Conservation (phyloP, 108 stramenopile species). For the Seminavis robusta region DNA sequence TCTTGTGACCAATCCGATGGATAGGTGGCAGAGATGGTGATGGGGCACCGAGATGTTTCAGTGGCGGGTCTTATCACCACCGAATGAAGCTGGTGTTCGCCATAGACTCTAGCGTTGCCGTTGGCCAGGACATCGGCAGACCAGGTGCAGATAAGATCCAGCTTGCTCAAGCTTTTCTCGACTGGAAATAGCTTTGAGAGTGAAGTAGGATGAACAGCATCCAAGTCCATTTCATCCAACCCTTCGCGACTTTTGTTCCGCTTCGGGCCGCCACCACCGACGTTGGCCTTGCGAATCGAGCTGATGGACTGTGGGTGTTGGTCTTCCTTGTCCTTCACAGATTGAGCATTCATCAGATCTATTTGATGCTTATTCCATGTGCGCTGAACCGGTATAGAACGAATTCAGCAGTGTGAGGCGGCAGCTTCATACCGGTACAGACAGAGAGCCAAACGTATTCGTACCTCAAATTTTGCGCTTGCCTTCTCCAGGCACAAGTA, state of each 20-base stretch:
- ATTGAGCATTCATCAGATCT: conserved; percentile 17
- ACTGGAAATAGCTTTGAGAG: conserved; percentile 52
- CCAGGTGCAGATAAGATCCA: conserved; percentile 76
- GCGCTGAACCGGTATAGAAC: conserved; percentile 5
- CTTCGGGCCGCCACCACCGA: background rate
- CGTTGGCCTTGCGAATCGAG: conserved; percentile 76
- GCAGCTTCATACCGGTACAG: background rate
- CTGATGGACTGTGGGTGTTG: conserved; percentile 71
- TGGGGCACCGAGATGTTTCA: conserved; percentile 54
- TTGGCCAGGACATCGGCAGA: conserved; percentile 14
- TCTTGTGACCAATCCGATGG: conserved; percentile 46
- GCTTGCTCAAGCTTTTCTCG: conserved; percentile 27
- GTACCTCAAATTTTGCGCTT: conserved; percentile 51
- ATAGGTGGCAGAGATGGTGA: conserved; percentile 52
- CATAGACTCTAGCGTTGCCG: conserved; percentile 19
- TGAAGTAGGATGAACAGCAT: conserved; percentile 88
- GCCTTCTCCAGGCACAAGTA: conserved; percentile 77
- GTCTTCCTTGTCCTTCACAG: conserved; percentile 50
- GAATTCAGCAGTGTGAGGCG: background rate
- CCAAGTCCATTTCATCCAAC: background rate
- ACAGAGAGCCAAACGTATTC: background rate
- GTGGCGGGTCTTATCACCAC: conserved; percentile 48
- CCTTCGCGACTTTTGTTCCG: background rate
- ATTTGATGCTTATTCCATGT: conserved; percentile 26
- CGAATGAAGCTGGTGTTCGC: conserved; percentile 63